Base-by-base conservation (phyloP, 108 stramenopile genomes). In the Nitzschia sp. region DNA sequence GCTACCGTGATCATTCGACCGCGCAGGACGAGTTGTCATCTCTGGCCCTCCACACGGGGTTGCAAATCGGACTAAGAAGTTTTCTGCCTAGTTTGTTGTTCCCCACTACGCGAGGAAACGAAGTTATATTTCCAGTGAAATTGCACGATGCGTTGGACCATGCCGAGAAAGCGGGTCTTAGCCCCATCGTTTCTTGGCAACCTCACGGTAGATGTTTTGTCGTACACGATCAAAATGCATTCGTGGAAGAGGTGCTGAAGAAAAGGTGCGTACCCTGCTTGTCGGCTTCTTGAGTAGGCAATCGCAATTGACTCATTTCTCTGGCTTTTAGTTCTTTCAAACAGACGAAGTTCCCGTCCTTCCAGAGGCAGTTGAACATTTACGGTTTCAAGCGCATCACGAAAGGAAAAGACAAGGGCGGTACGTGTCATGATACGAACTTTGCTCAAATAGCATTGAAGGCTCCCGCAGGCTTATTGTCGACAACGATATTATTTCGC, bases 311-410 rank as follows among this genome's bases (percentile, higher is more conserved):
- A n/a, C n/a, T n/a, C n/a, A n/a, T 75, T 2, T 89, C 87, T 15
- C 11, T 15, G 8, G 38, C 38, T 42, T 42, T 8, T 42, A 51
- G 56, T 4, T 92, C 85, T 70, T 96, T 96, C 65, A 25, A 24
- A 25, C 67, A 58, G 32, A 62, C 67, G 18, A 69, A 69, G 32
- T 54, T 31, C n/a, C 32, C 59, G 13, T 68, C 67, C 31, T 76
- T 76, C 36, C 75, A 62, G 45, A 58, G 75, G 8, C 75, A 76
- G 77, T 70, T 87, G 13, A 89, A 92, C 66, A 63, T 92, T 18
- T 92, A 92, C 62, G 91, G 91, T 21, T 92, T 89, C 70, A 61
- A 75, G 18, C 67, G 88, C 24, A 46, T 92, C 13, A 83, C 88
- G 29, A 28, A 28, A 33, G 74, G 79, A 2, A 18, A 17, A 15